Base-by-base conservation (phyloP, 1,139 yeast species). In the Kodamaea derodonti region DNA sequence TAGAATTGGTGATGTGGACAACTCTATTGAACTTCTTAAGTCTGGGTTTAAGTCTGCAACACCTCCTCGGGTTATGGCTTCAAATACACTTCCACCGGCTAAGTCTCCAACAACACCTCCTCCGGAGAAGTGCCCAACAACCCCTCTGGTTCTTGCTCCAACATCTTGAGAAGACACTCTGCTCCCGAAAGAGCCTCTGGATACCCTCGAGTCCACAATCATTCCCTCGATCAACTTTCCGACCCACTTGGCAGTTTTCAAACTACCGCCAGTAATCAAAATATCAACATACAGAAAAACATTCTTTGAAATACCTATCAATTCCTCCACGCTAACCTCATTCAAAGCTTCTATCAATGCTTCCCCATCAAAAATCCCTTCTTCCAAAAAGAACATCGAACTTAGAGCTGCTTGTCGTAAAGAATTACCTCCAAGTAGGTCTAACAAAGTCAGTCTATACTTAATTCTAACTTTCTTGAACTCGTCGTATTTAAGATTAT, bases 321-420 rank as follows among this genome's bases (percentile, higher is more conserved):
- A 27, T 9, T 52, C 46, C 0, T 42, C 33, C n/a, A 46, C 24
- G n/a, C 49, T 54, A 3, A 63, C 35, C 18, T 49, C 45, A 31
- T 64, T 69, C n/a, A 65, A 39, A 1, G 55, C 56, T 27, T 33
- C 73, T 4, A 72, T 42, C 46, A 84, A 60, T 29, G 75, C 74
- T 20, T 74, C 72, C 3, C 77, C 35, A 1, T 67, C 48, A 75
- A 76, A 77, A 16, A 75, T 62, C 32, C 64, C 56, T 36, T 72
- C 70, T 42, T 82, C 90, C 27, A 80, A 43, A 0, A 72, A 56
- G n/a, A 72, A 56, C 2, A 72, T 55, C 0, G 77, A 52, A 0
- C 75, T 75, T 3, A 76, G 65, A 4, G 74, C 51, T 0, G 74
- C 70, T 39, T 70, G 55, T 16, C 60, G 53, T 1, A 75, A 53